phyloP scores from a whole-genome alignment of 805 yeast species.

The Candida broadrunensis region DNA sequence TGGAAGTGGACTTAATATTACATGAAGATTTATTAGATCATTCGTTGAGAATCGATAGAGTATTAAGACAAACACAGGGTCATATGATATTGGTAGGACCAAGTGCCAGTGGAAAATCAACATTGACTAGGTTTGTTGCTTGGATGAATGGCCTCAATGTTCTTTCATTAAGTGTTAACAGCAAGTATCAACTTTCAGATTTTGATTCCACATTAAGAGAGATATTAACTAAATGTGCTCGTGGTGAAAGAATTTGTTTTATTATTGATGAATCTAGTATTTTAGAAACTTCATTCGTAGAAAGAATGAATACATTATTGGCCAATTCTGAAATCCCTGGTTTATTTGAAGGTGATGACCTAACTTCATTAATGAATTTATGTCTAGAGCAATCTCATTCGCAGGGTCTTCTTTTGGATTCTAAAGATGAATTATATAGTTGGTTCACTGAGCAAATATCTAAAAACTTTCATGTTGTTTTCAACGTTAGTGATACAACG shows the following conservation, averaged over 20 bases:
- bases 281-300: conserved; percentile 74
- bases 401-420: conserved; percentile 62
- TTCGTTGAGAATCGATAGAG: conserved; percentile 75
- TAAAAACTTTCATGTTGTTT: conserved; percentile 75
- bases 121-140: conserved; percentile 75
- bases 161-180: conserved; percentile 54
- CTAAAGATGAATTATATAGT: conserved; percentile 62
- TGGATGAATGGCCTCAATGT: conserved; percentile 83
- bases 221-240: conserved; percentile 43
- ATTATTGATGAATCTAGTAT: conserved; percentile 80
- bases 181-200: conserved; percentile 53
- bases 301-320: conserved; percentile 87
- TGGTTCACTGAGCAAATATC: conserved; percentile 77
- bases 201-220: conserved; percentile 65
- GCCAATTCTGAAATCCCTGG: conserved; percentile 95
- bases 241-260: conserved; percentile 64
- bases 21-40: conserved; percentile 74
- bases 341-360: conserved; percentile 74
- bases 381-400: conserved; percentile 57
- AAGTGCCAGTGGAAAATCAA: conserved; percentile 77
- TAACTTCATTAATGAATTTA: conserved; percentile 44
- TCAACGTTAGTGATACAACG: conserved; percentile 57
- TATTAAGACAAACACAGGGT: conserved; percentile 81
- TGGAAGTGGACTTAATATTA: conserved; percentile 57
- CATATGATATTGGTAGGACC: conserved; percentile 85